Evolutionary conservation across 2,329 filamentous ascomycete species (phyloP), one percentile per base, ranked within the genome.

Genomic region (Cadophora sp.): DNA sequence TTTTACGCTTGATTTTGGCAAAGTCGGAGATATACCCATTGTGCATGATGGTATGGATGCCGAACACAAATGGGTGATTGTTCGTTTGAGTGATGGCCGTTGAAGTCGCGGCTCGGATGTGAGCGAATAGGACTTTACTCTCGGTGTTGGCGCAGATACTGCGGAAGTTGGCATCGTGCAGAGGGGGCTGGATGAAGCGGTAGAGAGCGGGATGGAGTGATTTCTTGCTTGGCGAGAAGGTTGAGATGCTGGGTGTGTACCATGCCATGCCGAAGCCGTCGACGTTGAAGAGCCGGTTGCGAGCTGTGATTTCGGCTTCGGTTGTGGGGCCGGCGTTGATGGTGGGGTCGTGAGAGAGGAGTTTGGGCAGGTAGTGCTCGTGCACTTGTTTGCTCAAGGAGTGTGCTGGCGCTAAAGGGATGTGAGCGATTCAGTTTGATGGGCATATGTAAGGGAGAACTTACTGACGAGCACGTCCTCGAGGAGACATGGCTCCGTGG

Each of bases 181-280:
- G 79, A 1, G 84, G 84, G 7, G 84, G 85, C 46, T 81, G 81
- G 56, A 83, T 81, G 3, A 82, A 82, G 71, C 85, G 86, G 80
- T 86, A 87, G 9, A 85, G 75, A 2, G 83, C 82, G 4, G 85
- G 84, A 16, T 82, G 79, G 3, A 80, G 77, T 4, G 79, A 80
- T 8, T 62, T 60, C 74, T 77, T 43, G 75, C 75, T 62, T 71
- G 66, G 72, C 66, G 62, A 69, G 70, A 74, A 80, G 74, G 34
- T 64, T 2, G 81, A 77, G 79, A 77, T 77, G 11, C 79, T 77
- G n/a, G 77, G 72, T 0, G 83, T 85, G 74, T 86, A 86, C 84
- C 84, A 87, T 26, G 83, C 83, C 64, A 87, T 76, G n/a, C 85
- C 85, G 12, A 86, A 77, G 40, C 85, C 85, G 73, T 87, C 85